Evolutionary conservation across 2,329 filamentous ascomycete species (phyloP).

Genomic region (Calonectria ilicicola): DNA sequence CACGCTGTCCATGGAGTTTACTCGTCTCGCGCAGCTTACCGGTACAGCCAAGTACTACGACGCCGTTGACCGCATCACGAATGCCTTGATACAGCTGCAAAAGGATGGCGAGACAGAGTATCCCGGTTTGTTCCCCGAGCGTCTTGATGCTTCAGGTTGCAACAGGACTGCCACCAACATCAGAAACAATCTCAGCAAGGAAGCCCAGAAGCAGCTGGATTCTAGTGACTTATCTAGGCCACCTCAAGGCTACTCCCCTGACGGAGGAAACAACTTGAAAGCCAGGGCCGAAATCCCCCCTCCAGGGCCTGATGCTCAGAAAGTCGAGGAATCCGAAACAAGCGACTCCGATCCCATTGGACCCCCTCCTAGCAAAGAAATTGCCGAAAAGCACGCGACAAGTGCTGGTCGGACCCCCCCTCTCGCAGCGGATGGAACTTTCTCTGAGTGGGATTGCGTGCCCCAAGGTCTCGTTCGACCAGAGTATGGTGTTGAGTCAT

Average conservation of each 20-base stretch:
- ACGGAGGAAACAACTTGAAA: neutral
- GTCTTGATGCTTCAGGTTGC: constrained; percentile 84
- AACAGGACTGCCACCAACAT: constrained; percentile 63
- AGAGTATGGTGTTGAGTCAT: constrained; percentile 59
- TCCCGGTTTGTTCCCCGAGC: constrained; percentile 84
- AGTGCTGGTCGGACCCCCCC: constrained; percentile 38
- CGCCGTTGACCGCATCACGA: constrained; percentile 85
- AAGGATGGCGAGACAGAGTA: constrained; percentile 71
- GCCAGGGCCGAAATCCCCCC: neutral
- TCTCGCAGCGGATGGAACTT: constrained; percentile 49
- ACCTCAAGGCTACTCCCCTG: constrained; percentile 43
- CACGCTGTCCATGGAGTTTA: constrained; percentile 89
- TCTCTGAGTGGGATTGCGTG: constrained; percentile 61
- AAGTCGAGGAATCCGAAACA: neutral
- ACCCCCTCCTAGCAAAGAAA: constrained; percentile 6
- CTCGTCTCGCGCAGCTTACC: constrained; percentile 87
- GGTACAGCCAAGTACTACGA: constrained; percentile 88
- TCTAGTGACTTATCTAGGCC: constrained; percentile 43
- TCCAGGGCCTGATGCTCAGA: neutral
- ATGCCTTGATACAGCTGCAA: constrained; percentile 82
- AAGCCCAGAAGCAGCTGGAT: constrained; percentile 52
- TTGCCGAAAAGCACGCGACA: neutral
- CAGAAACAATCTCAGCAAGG: constrained; percentile 45
- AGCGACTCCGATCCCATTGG: neutral
- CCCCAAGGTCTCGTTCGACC: constrained; percentile 69